Conservation (phyloP, 148 eudicot genomes). For the Cornus suecica region DNA sequence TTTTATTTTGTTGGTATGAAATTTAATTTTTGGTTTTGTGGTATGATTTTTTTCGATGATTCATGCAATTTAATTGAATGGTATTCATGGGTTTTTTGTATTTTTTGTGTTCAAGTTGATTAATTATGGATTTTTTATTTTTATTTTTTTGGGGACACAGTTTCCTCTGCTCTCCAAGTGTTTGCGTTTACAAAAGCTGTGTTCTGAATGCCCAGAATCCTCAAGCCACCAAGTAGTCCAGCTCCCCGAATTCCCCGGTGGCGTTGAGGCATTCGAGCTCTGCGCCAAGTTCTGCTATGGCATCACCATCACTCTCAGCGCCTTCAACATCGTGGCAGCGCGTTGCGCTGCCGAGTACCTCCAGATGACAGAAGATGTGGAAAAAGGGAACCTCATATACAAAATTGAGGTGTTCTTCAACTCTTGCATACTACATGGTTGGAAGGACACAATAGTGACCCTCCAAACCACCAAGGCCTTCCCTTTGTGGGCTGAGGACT, state of each 20-base stretch:
- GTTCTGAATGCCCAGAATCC: constrained; percentile 57
- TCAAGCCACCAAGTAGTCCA: constrained; percentile 61
- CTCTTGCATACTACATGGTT: constrained; percentile 80
- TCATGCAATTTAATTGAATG: background rate
- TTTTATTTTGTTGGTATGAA: background rate
- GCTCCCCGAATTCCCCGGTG: constrained; percentile 88
- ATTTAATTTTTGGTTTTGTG: background rate
- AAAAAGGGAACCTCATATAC: constrained; percentile 72
- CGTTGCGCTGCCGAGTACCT: constrained; percentile 87
- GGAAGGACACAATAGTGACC: constrained; percentile 76
- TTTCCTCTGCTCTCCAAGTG: constrained; percentile 88
- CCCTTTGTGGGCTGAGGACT: constrained; percentile 66
- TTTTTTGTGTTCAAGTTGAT: background rate
- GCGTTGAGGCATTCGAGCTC: constrained; percentile 70
- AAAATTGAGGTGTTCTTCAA: constrained; percentile 81
- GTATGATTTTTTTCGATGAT: background rate
- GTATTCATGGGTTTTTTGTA: background rate
- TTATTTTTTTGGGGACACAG: too few species aligned
- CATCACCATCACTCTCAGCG: constrained; percentile 79
- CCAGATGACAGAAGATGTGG: constrained; percentile 85
- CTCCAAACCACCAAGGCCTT: constrained; percentile 58
- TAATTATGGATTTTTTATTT: background rate
- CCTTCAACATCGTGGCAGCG: constrained; percentile 67
- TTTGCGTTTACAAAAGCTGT: constrained; percentile 58
- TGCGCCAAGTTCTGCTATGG: constrained; percentile 97